Evolutionary conservation across 2,329 filamentous ascomycete genomes (phyloP), one percentile per base, ranked within the genome.

Genomic region (Pseudohalonectria lignicola): DNA sequence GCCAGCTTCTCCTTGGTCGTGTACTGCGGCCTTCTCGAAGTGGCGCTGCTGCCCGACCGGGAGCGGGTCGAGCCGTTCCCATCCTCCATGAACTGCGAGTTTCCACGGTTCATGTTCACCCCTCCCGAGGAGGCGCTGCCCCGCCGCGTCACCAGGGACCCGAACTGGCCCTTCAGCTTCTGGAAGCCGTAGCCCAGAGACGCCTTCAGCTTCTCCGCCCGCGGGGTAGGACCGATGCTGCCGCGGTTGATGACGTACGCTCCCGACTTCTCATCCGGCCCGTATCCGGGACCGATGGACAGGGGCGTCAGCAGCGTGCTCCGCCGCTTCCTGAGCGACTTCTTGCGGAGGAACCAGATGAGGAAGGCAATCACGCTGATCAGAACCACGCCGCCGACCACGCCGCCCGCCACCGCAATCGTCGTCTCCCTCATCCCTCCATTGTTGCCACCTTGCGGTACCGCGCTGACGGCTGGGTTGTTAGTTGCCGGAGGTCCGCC

Each of bases 41-140:
- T 43, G 29, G 44, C 47, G 20, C 16, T 39, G 29, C 31, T 35
- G 29, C 15, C 25, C 29, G 31, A 37, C n/a, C 35, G 17, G 4
- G 35, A 31, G 11, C 18, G 62, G 20, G 50, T 50, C 11, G 43
- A 19, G 11, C 16, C 23, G 26, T 26, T 42, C 37, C 46, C 41
- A 2, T 51, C 39, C 18, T 61, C 56, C 41, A 63, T 56, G 43
- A 69, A 72, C 45, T 74, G 71, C 8, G 71, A 72, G 45, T 67
- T 70, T 6, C 69, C 67, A 34, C 67, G 59, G 51, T 74, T 63
- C 44, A 73, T 58, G 40, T 73, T 64, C 21, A 73, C 63, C 18
- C 33, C 21, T 34, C 57, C 61, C 3, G 63, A 55, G 8, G 53
- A 50, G 15, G 21, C 16, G 13, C 50, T 56, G 34, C 54, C 56